A percentile compares a stretch with the other conserved stretches of the same genome.
Evolutionary conservation across 176 grass and related monocot genomes (phyloP).

Genomic region (Otatea glauca): DNA sequence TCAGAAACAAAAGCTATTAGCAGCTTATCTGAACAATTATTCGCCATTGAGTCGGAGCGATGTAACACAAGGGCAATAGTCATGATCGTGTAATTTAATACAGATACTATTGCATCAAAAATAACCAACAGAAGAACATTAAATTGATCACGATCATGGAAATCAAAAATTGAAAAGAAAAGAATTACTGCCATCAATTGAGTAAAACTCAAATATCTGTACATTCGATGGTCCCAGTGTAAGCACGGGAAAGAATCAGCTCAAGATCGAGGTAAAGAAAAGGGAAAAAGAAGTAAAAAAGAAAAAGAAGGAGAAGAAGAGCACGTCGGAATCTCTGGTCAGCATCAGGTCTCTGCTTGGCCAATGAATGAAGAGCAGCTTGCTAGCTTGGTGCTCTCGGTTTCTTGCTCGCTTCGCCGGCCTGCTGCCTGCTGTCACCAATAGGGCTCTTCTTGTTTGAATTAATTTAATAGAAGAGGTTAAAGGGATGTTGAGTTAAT

Average conservation of each 20-base stretch:
- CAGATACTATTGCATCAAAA: neutral
- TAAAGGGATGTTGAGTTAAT: no score
- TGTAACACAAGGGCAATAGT: neutral
- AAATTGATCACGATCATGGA: neutral
- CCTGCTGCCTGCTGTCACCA: neutral
- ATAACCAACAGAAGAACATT: neutral
- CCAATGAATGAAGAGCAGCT: neutral
- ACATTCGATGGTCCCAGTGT: neutral
- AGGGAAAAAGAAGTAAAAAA: neutral
- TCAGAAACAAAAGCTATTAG: neutral
- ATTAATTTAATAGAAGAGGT: no score
- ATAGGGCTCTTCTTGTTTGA: neutral
- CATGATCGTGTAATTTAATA: neutral
- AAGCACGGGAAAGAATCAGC: neutral
- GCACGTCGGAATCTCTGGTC: neutral
- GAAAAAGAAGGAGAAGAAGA: no score
- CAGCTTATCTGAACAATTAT: neutral
- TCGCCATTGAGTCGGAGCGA: neutral
- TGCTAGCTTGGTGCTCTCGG: neutral
- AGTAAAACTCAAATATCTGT: neutral
- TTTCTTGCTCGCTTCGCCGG: neutral
- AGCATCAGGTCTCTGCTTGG: neutral
- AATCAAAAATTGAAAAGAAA: neutral
- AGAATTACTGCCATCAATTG: neutral
- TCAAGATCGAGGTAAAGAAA: neutral